Evolutionary conservation across 208 protist genomes (phyloP).

Genomic region (Endotrypanum monterogeii): DNA sequence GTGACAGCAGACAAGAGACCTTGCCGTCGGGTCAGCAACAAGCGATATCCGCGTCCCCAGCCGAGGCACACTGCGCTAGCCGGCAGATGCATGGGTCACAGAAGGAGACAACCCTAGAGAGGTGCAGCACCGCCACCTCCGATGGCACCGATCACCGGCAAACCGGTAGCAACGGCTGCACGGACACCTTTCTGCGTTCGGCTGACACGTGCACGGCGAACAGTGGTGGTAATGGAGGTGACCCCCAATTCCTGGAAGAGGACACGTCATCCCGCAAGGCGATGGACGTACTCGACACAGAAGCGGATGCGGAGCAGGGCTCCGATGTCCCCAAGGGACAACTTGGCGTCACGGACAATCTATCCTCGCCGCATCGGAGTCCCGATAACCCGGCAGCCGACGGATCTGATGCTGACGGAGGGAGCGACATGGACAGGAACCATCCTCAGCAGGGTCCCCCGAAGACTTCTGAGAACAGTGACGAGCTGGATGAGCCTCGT

Average conservation of each 20-base stretch:
- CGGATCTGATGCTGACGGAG: background rate
- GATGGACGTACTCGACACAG: background rate
- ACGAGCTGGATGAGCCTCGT: background rate
- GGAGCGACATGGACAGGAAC: background rate
- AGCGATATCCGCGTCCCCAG: slow-evolving; percentile 4
- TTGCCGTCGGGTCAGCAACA: background rate
- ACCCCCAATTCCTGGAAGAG: background rate
- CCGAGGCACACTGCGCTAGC: background rate
- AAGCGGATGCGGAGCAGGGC: background rate
- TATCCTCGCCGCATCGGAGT: no score
- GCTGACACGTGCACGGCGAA: background rate
- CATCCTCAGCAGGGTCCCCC: background rate
- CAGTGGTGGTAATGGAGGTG: background rate
- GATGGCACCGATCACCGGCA: background rate
- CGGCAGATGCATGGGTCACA: background rate
- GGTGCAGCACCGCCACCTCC: background rate
- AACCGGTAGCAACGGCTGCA: background rate
- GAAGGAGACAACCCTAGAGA: slow-evolving; percentile 8
- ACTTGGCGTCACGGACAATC: no score
- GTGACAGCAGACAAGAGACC: background rate
- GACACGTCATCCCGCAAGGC: background rate
- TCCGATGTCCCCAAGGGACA: no score
- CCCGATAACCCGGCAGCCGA: no score
- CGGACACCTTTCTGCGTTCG: background rate
- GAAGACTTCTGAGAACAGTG: background rate